Conservation (phyloP, 2,329 filamentous ascomycete genomes). For the Rugonectria rugulosa region DNA sequence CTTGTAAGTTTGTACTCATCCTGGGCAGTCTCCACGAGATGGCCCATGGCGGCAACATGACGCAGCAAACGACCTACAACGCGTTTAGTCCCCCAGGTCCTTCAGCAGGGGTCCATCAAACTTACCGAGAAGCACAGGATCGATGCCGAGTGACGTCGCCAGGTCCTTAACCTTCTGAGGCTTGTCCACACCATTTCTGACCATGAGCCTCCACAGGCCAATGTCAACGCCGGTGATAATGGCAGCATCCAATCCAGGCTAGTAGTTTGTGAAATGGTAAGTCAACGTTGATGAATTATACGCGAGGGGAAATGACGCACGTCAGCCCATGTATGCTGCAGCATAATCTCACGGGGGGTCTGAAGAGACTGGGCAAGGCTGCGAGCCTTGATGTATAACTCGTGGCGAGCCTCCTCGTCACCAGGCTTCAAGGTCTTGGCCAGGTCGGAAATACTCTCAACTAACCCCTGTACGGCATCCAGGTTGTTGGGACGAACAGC, state of each 20-base stretch:
- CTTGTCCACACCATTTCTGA: background rate
- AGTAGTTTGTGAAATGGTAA: background rate
- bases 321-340: background rate
- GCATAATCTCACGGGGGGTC: constrained; percentile 2
- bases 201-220: background rate
- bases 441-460: too few species aligned
- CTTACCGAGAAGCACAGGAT: background rate
- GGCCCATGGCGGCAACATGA: background rate
- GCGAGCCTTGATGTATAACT: too few species aligned
- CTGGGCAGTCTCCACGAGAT: background rate
- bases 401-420: too few species aligned
- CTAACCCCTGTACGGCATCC: too few species aligned
- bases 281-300: background rate
- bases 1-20: background rate
- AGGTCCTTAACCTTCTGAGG: background rate
- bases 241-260: background rate
- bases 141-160: background rate
- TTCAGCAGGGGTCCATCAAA: too few species aligned
- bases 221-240: background rate
- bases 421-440: too few species aligned
- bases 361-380: too few species aligned
- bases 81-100: too few species aligned
- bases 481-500: too few species aligned
- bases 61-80: background rate
- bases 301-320: background rate